Conservation (phyloP, 441 rosid genomes). For the Arabidopsis lyrata region DNA sequence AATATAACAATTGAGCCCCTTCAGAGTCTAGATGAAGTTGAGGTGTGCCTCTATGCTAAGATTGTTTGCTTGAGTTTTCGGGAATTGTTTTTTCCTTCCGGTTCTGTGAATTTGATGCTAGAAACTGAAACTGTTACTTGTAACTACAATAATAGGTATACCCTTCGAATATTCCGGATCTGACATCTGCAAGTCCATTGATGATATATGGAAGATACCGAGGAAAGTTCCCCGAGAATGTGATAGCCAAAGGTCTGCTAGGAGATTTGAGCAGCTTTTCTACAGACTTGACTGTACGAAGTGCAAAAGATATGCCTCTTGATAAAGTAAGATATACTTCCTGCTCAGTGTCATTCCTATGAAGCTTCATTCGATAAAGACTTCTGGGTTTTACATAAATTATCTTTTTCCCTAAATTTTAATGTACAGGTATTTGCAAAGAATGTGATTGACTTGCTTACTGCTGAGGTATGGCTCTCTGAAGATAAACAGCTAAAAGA, state of each 20-base stretch:
- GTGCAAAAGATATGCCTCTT: constrained; percentile 71
- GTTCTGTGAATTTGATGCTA: constrained; percentile 2
- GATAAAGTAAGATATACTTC: constrained; percentile 61
- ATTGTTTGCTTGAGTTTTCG: constrained; percentile 22
- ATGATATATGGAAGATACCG: constrained; percentile 73
- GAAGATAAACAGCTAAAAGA: constrained; percentile 73
- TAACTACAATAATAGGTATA: constrained; percentile 58
- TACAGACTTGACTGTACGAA: constrained; percentile 67
- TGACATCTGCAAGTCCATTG: constrained; percentile 69
- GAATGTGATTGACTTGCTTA: constrained; percentile 77
- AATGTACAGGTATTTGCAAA: constrained; percentile 64
- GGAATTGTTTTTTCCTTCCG: neutral
- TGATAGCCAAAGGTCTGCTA: constrained; percentile 65
- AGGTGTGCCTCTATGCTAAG: constrained; percentile 59
- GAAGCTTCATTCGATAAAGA: constrained; percentile 1
- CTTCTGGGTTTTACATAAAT: constrained; percentile 3
- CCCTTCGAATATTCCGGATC: constrained; percentile 78
- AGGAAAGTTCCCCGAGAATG: constrained; percentile 71
- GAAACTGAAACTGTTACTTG: constrained; percentile 34
- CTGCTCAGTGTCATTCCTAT: constrained; percentile 13
- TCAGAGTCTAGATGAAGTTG: constrained; percentile 69
- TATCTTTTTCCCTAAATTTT: neutral
- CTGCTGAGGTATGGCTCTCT: constrained; percentile 91
- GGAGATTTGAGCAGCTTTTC: constrained; percentile 69
- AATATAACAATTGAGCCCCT: constrained; percentile 61